A percentile compares a stretch with the other conserved stretches of the same genome.
Evolutionary conservation across 495 filamentous ascomycete genomes (phyloP).

Genomic region (Clohesyomyces aquaticus): DNA sequence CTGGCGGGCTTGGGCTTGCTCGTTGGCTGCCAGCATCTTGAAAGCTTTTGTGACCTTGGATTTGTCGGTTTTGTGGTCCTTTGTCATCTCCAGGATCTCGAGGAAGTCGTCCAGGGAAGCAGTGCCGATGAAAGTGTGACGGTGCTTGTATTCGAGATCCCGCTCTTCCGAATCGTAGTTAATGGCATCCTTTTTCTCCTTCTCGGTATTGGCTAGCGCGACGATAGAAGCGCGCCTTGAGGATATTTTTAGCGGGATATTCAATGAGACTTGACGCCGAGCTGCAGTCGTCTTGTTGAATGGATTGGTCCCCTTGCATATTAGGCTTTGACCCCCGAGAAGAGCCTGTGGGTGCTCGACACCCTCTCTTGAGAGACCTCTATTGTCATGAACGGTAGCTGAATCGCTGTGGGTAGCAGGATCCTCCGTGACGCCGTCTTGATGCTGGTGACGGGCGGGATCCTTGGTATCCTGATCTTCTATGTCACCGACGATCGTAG

Average conservation of each 20-base stretch:
- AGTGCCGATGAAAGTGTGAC: conserved; percentile 20
- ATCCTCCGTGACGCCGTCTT: too few species aligned
- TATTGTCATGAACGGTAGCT: too few species aligned
- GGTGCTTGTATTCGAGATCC: conserved; percentile 21
- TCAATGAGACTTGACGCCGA: background rate
- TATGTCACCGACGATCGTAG: background rate
- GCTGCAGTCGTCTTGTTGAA: background rate
- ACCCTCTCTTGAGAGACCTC: too few species aligned
- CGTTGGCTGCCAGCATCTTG: conserved; percentile 3
- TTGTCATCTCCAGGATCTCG: conserved; percentile 9
- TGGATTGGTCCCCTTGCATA: too few species aligned
- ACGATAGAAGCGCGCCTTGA: too few species aligned
- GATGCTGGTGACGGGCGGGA: too few species aligned
- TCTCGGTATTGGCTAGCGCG: too few species aligned
- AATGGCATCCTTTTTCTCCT: background rate
- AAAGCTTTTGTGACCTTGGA: conserved; percentile 18
- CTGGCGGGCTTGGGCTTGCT: conserved; percentile 2
- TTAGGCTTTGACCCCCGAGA: too few species aligned
- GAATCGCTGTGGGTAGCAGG: too few species aligned
- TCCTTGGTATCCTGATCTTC: background rate
- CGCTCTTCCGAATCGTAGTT: background rate
- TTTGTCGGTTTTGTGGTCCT: conserved; percentile 1
- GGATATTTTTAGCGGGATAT: background rate
- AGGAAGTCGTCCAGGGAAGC: conserved; percentile 19
- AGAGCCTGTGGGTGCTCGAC: too few species aligned